These are phyloP conservation scores for Telfairia occidentalis DNA, from an alignment of 331 rosid species.

Conservation along the genomic window DNA sequence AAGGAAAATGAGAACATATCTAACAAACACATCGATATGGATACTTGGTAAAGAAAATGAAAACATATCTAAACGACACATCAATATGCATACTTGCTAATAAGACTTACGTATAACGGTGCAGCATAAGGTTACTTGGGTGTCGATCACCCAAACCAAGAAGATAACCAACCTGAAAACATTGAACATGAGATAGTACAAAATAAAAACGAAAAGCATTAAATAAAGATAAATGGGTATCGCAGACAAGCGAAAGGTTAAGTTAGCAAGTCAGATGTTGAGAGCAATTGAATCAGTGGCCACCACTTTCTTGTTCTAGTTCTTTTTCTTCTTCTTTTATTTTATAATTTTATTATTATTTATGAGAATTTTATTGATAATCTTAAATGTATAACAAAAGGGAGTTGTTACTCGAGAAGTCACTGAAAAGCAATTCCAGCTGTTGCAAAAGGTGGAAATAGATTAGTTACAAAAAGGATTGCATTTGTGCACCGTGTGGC, in stretches of 20 bases:
- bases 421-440: too few species aligned
- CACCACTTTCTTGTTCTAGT: neutral
- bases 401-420: neutral
- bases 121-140: constrained; percentile 95
- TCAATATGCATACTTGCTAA: constrained; percentile 4
- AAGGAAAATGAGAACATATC: constrained; percentile 9
- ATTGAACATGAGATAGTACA: constrained; percentile 1
- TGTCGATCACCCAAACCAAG: constrained; percentile 99
- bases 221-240: neutral
- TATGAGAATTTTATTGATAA: neutral
- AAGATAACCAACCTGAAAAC: constrained; percentile 84
- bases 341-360: too few species aligned
- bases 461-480: neutral
- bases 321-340: too few species aligned
- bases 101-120: constrained; percentile 62
- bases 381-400: neutral
- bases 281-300: neutral
- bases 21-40: neutral
- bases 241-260: neutral
- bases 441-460: too few species aligned
- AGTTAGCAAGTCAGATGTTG: neutral
- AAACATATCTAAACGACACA: neutral
- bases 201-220: neutral
- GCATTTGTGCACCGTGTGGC: too few species aligned
- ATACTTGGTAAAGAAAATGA: constrained; percentile 1